A percentile compares a stretch with the other conserved stretches of the same genome.
Evolutionary conservation across 169 alveolate genomes (phyloP).

Genomic region (Cryptosporidium canis): DNA sequence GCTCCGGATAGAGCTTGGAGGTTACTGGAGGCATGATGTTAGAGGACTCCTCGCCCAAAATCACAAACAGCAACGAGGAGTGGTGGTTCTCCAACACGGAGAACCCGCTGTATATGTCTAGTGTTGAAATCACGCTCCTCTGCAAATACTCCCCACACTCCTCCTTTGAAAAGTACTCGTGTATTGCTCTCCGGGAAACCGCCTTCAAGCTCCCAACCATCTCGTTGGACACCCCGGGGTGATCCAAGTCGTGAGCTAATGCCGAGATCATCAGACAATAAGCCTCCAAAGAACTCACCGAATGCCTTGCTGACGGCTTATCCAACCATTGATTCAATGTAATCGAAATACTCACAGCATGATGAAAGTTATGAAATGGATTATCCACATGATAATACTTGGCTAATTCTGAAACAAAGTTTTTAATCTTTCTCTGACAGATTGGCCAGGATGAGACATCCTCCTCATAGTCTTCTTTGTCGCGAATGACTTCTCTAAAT

Average conservation of each 20-base stretch:
- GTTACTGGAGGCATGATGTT: slow-evolving; percentile 36
- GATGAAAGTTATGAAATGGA: slow-evolving; percentile 52
- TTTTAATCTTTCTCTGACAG: background rate
- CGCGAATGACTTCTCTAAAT: background rate
- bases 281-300: slow-evolving; percentile 53
- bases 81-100: slow-evolving; percentile 64
- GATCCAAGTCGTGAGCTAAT: slow-evolving; percentile 49
- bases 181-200: background rate
- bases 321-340: slow-evolving; percentile 51
- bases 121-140: background rate
- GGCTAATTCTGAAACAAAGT: slow-evolving; percentile 13
- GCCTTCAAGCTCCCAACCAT: background rate
- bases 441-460: slow-evolving; percentile 40
- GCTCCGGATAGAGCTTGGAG: background rate
- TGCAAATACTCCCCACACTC: background rate
- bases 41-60: slow-evolving; percentile 18
- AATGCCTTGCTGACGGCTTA: slow-evolving; percentile 1
- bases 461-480: slow-evolving; percentile 40
- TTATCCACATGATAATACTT: slow-evolving; percentile 38
- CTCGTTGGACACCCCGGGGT: slow-evolving; percentile 50
- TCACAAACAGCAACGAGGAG: slow-evolving; percentile 27
- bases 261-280: slow-evolving; percentile 45
- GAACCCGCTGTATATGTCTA: slow-evolving; percentile 22
- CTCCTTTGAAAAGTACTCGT: background rate
- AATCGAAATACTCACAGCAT: slow-evolving; percentile 41